Evolutionary conservation across 345 rosid genomes (phyloP), one percentile per base, ranked within the genome.

Genomic region (Eucalyptus rudis): DNA sequence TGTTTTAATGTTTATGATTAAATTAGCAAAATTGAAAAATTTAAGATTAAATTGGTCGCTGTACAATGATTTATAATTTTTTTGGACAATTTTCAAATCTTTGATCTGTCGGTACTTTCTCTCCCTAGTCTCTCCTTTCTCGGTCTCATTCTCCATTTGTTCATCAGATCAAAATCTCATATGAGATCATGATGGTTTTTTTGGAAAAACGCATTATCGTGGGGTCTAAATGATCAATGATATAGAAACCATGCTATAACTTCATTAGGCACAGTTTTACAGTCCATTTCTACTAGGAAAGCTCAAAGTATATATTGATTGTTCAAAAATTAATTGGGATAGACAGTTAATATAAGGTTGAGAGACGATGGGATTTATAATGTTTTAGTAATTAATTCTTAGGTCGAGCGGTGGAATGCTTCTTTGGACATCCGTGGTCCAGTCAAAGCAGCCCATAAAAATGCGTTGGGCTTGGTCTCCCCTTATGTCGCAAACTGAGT

Each of bases 31-130:
- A 56, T 56, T 56, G 12, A 56, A 56, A 56, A 22, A 0, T 56
- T 56, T 56, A 24, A 56, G 27, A 56, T 24, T 56, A 24, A 56
- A 56, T 56, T 56, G 6, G 0, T 6, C 0, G 0, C 0, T 24
- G 29, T 24, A 56, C 8, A 24, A 56, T 56, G 6, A 24, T 56
- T 56, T 24, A 9, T 22, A 10, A 56, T 10, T 56, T 24, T 10
- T 56, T 56, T 56, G 29, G 29, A 56, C 13, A 24, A 56, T 56
- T 56, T 56, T 56, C 29, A 22, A 22, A 24, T 56, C 27, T 56
- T 56, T 56, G 62, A 56, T 56, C 62, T 24, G 2, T 9, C 29
- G 6, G 13, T 56, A 56, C 62, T 56, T 56, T 56, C 62, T 22
- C 31, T 59, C 76, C 76, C 10, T n/a, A 3, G 10, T 64, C 76